Conservation (phyloP, 2,329 filamentous ascomycete genomes). For the Hymenoscyphus occultus region DNA sequence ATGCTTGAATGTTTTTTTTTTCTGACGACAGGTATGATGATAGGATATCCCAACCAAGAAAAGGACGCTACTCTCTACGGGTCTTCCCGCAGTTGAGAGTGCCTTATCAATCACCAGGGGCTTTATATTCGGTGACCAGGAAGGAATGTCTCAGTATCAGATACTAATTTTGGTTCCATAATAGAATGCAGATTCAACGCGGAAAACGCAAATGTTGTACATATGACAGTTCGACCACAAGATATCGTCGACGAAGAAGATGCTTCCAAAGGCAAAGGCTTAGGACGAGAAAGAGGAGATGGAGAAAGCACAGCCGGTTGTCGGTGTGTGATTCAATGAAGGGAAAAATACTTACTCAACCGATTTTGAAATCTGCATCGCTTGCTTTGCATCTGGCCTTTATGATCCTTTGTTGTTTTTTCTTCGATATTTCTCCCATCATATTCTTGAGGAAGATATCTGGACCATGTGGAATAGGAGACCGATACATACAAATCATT, state of each 20-base stretch:
- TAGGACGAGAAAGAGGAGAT: constrained; percentile 48
- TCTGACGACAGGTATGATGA: background rate
- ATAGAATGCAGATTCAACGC: constrained; percentile 76
- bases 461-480: constrained; percentile 1
- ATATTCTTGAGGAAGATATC: background rate
- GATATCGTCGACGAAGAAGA: constrained; percentile 74
- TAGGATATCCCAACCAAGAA: background rate
- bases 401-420: background rate
- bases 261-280: constrained; percentile 33
- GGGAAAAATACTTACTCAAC: background rate
- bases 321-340: constrained; percentile 61
- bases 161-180: background rate
- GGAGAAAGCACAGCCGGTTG: constrained; percentile 58
- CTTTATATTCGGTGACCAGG: no score
- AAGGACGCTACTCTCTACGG: background rate
- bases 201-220: constrained; percentile 78
- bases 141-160: background rate
- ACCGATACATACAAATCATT: constrained; percentile 5
- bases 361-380: constrained; percentile 3
- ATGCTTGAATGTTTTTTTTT: constrained; percentile 36
- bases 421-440: constrained; percentile 2
- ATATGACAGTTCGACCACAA: constrained; percentile 88
- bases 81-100: background rate
- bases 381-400: constrained; percentile 2
- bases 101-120: background rate